Conservation (phyloP, 768 basidiomycete species). For the Zangia roseola region DNA sequence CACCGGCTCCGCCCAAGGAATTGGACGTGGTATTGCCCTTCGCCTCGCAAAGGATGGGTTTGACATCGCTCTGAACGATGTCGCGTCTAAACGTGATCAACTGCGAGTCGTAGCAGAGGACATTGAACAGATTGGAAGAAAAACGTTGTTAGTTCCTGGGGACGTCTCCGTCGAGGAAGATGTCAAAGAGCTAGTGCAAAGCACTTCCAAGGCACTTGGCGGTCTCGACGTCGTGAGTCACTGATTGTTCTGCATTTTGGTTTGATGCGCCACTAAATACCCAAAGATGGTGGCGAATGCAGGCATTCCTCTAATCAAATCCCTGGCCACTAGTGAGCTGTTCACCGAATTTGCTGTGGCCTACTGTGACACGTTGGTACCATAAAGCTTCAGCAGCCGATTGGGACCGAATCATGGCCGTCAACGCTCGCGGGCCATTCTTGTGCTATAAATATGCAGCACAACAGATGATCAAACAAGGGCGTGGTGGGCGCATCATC, state of each 20-base stretch:
- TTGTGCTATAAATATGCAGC: conserved; percentile 68
- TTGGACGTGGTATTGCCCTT: not conserved
- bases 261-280: too few relatives aligned
- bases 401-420: conserved; percentile 7
- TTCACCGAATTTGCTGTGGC: too few relatives aligned
- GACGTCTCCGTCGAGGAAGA: conserved; percentile 9
- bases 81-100: not conserved
- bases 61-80: not conserved
- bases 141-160: conserved; percentile 11
- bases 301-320: too few relatives aligned
- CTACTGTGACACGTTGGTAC: not conserved
- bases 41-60: too few relatives aligned
- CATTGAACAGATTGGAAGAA: conserved; percentile 18
- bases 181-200: conserved; percentile 8
- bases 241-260: too few relatives aligned
- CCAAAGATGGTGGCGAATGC: not conserved
- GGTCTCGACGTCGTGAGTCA: conserved; percentile 8
- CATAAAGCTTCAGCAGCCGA: not conserved
- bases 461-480: conserved; percentile 54
- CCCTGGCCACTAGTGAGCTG: too few relatives aligned
- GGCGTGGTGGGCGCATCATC: conserved; percentile 50
- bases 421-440: conserved; percentile 57
- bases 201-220: conserved; percentile 1
- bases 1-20: not conserved
- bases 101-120: not conserved